A percentile compares a stretch with the other conserved stretches of the same genome.
Evolutionary conservation across 257 asterid genomes (phyloP).

Genomic region (Leonotis leonurus): DNA sequence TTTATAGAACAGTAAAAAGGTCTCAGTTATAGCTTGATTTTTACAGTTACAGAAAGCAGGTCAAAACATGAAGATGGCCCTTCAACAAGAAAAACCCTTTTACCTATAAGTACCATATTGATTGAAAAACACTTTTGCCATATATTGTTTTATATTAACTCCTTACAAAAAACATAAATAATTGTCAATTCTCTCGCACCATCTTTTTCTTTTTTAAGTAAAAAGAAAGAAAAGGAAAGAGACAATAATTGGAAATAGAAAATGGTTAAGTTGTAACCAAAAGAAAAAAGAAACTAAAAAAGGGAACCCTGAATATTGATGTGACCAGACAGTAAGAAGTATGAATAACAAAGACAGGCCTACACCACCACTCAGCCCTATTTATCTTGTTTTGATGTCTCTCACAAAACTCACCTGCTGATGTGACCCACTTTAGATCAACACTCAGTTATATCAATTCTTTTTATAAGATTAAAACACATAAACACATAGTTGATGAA

Average conservation of each 20-base stretch:
- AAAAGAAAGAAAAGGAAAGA: background rate
- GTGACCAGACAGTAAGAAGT: conserved; percentile 44
- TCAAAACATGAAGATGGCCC: background rate
- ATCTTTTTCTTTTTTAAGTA: background rate
- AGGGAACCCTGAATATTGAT: conserved; percentile 29
- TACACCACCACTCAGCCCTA: conserved; percentile 8
- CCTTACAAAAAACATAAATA: background rate
- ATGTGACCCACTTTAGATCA: conserved; percentile 70
- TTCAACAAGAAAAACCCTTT: too few species aligned
- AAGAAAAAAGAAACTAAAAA: background rate
- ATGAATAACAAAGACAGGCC: conserved; percentile 28
- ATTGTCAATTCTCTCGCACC: background rate
- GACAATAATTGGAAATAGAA: conserved; percentile 2
- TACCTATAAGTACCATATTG: too few species aligned
- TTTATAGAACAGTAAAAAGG: background rate
- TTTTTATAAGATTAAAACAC: background rate
- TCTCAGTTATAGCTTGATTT: background rate
- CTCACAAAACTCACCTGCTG: conserved; percentile 53
- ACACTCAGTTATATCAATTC: conserved; percentile 31
- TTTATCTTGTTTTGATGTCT: conserved; percentile 19
- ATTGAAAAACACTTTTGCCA: background rate
- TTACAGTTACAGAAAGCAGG: background rate
- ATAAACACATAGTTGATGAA: background rate
- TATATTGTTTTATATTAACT: background rate
- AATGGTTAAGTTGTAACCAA: background rate